phyloP scores from a whole-genome alignment of 345 rosid genomes.

The Punica granatum region DNA sequence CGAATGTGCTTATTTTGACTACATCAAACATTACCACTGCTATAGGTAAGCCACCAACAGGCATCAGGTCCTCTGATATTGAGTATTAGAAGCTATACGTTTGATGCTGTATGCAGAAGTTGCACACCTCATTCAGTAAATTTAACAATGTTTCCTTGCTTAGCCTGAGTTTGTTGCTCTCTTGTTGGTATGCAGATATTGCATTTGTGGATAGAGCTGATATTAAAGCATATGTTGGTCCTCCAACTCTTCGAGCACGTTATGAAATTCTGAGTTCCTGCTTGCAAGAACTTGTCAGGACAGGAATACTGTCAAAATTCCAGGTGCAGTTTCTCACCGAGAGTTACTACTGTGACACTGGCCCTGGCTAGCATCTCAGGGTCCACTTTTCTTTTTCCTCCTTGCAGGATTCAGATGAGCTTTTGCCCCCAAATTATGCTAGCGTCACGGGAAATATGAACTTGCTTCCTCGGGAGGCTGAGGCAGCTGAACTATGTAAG shows the following conservation, averaged over 20 bases:
- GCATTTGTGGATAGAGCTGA: conserved; percentile 98
- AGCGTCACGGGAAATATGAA: conserved; percentile 48
- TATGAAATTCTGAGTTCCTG: conserved; percentile 85
- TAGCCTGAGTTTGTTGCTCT: neutral
- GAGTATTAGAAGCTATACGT: neutral
- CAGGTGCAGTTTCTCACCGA: conserved; percentile 36
- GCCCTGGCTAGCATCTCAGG: neutral
- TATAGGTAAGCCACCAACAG: conserved; percentile 54
- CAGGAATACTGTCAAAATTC: conserved; percentile 54
- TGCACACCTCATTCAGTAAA: neutral
- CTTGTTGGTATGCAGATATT: conserved; percentile 53
- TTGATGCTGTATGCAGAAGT: neutral
- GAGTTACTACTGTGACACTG: neutral
- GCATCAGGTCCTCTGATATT: neutral
- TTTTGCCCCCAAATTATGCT: conserved; percentile 51
- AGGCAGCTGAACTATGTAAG: conserved; percentile 28
- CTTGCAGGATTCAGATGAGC: conserved; percentile 39
- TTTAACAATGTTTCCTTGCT: neutral
- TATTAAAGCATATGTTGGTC: conserved; percentile 95
- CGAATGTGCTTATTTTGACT: conserved; percentile 84
- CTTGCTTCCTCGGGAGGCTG: conserved; percentile 30
- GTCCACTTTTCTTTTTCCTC: neutral
- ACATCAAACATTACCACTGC: conserved; percentile 98
- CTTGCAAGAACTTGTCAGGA: conserved; percentile 66
- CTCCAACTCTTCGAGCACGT: conserved; percentile 92